These are phyloP conservation scores for Aspergillus biplanus DNA, from an alignment of 495 filamentous ascomycete species.

Conservation along the genomic window DNA sequence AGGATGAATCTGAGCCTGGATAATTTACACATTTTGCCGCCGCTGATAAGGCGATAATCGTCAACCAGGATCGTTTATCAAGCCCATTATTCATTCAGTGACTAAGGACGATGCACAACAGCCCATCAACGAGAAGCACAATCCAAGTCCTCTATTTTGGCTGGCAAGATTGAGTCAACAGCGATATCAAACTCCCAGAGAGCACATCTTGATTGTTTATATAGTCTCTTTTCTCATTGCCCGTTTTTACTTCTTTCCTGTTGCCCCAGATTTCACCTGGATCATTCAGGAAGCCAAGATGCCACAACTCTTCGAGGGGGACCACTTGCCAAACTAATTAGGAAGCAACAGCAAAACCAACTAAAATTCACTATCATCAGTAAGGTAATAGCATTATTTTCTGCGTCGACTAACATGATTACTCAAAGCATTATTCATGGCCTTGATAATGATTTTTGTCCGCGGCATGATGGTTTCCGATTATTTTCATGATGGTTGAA, in stretches of 20 bases:
- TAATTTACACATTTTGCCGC: background rate
- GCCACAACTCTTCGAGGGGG: background rate
- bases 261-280: background rate
- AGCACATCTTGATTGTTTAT: background rate
- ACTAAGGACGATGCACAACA: background rate
- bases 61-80: background rate
- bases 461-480: background rate
- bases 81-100: background rate
- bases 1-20: no score
- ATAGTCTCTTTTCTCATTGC: background rate
- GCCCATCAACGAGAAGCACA: background rate
- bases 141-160: background rate
- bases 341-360: no score
- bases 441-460: background rate
- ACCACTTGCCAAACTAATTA: no score
- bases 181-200: background rate
- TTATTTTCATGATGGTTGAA: background rate
- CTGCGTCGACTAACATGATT: background rate
- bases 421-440: constrained; percentile 3
- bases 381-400: background rate
- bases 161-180: background rate
- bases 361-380: background rate
- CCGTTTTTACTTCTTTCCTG: background rate
- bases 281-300: background rate
- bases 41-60: background rate